Conservation (phyloP, 352 stramenopile species). For the Pythium diclinum region DNA sequence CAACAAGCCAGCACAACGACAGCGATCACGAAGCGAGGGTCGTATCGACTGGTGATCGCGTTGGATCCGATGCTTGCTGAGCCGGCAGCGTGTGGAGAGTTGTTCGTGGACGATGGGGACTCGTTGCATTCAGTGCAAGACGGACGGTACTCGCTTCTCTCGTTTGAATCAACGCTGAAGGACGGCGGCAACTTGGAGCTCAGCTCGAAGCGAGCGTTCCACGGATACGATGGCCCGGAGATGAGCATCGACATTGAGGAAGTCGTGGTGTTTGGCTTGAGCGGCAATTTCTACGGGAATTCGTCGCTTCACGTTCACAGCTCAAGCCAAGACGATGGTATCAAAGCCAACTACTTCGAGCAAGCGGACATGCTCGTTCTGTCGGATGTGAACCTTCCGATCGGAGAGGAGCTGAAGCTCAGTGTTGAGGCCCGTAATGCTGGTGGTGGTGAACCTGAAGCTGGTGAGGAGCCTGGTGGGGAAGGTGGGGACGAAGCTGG, state of each 20-base stretch:
- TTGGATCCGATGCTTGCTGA: constrained; percentile 26
- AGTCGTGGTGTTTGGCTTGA: constrained; percentile 59
- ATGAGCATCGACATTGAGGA: constrained; percentile 52
- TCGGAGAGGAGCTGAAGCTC: constrained; percentile 51
- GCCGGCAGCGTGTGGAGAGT: constrained; percentile 39
- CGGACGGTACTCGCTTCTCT: constrained; percentile 48
- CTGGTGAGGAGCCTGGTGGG: background rate
- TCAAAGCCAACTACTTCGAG: constrained; percentile 66
- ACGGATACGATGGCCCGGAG: constrained; percentile 66
- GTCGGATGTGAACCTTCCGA: constrained; percentile 36
- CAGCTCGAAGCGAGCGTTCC: constrained; percentile 29
- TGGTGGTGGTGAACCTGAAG: background rate
- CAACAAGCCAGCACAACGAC: constrained; percentile 59
- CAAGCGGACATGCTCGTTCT: constrained; percentile 64
- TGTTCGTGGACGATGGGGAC: constrained; percentile 78
- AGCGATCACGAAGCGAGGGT: constrained; percentile 46
- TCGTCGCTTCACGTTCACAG: constrained; percentile 41
- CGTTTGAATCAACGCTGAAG: constrained; percentile 40
- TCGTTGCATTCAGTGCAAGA: constrained; percentile 61
- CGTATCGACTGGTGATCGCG: constrained; percentile 55
- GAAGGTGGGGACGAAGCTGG: background rate
- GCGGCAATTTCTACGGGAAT: constrained; percentile 47
- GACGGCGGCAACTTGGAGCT: constrained; percentile 41
- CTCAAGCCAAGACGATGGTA: constrained; percentile 6
- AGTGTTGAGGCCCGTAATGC: constrained; percentile 28